Evolutionary conservation across 176 grass and related monocot genomes (phyloP).

Genomic region (Puccinellia tenuiflora): DNA sequence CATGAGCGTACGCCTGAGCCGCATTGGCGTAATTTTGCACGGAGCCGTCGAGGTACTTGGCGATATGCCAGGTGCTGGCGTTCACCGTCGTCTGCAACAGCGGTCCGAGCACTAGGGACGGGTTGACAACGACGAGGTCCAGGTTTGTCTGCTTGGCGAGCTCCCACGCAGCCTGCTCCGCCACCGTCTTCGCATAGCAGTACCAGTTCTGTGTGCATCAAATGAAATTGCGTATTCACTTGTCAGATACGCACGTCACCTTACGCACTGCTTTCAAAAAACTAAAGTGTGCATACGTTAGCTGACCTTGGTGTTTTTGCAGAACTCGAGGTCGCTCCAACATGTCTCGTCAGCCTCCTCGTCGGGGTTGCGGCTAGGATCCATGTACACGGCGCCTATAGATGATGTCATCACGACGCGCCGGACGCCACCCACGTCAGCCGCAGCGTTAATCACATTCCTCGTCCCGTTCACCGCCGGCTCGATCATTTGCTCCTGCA

Average conservation of each 20-base stretch:
- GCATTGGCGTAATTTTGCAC: conserved; percentile 20
- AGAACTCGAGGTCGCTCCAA: too few species aligned
- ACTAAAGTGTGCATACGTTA: not conserved
- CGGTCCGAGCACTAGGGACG: conserved; percentile 7
- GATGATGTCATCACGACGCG: conserved; percentile 39
- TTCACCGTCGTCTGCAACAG: conserved; percentile 9
- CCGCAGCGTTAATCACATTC: not conserved
- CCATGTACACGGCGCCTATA: too few species aligned
- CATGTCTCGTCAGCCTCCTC: too few species aligned
- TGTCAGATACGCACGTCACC: not conserved
- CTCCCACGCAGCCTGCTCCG: conserved; percentile 7
- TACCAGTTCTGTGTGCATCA: conserved; percentile 3
- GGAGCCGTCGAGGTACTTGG: conserved; percentile 23
- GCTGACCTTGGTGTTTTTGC: conserved; percentile 16
- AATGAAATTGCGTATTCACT: not conserved
- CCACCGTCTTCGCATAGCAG: conserved; percentile 23
- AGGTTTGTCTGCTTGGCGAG: not conserved
- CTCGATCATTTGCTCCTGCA: conserved; percentile 34
- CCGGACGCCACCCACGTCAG: not conserved
- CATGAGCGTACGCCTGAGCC: conserved; percentile 34
- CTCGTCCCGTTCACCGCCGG: conserved; percentile 32
- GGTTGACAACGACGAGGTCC: conserved; percentile 5
- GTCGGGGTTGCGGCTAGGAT: too few species aligned
- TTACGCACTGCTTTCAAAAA: not conserved
- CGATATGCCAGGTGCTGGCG: not conserved